Percentiles rank a stretch among this genome's conserved stretches.
Conservation (phyloP, 148 eudicot species). For the Oxyria digyna region DNA sequence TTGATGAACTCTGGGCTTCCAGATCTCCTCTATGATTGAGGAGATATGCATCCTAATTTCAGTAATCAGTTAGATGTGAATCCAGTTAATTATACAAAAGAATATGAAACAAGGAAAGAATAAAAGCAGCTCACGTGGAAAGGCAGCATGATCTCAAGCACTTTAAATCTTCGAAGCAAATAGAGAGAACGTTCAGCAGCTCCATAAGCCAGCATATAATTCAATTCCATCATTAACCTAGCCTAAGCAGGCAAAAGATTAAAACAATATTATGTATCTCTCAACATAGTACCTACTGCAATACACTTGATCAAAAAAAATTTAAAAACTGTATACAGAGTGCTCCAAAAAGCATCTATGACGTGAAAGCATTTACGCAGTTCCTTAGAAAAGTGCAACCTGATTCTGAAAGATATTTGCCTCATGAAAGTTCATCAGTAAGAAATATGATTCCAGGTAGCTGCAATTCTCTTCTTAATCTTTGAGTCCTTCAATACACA, state of each 20-base stretch:
- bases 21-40: slow-evolving; percentile 21
- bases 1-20: slow-evolving; percentile 23
- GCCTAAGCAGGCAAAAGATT: slow-evolving; percentile 25
- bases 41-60: slow-evolving; percentile 70
- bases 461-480: not conserved
- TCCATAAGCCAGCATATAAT: slow-evolving; percentile 90
- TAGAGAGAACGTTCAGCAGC: slow-evolving; percentile 68
- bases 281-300: not conserved
- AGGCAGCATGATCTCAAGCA: slow-evolving; percentile 71
- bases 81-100: slow-evolving; percentile 1
- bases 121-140: slow-evolving; percentile 48
- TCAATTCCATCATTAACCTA: slow-evolving; percentile 76
- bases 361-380: not conserved
- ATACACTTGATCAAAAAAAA: not conserved
- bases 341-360: not conserved
- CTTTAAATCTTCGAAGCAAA: slow-evolving; percentile 45
- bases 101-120: slow-evolving; percentile 6
- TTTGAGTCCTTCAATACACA: not conserved
- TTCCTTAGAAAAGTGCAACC: not conserved
- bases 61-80: slow-evolving; percentile 4
- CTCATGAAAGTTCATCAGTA: not conserved
- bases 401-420: not conserved
- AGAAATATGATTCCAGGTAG: not conserved
- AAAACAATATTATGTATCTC: not conserved
- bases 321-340: not conserved